Evolutionary conservation across 2,329 filamentous ascomycete genomes (phyloP).

Genomic region (Nakataea oryzae): DNA sequence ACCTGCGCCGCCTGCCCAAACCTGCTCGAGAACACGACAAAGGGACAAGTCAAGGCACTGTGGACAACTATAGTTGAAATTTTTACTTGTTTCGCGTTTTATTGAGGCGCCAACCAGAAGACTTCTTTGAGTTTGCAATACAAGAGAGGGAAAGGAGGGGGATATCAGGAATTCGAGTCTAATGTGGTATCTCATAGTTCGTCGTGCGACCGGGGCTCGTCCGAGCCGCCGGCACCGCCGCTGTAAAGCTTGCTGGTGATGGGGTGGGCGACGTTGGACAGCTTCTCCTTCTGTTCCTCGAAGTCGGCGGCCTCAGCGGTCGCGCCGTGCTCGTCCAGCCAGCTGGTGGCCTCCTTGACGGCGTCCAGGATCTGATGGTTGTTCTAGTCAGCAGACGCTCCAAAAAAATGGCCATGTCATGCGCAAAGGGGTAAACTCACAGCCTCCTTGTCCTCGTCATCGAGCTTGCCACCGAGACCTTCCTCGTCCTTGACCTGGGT

Average conservation of each 20-base stretch:
- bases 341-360: constrained; percentile 93
- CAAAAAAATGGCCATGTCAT: neutral
- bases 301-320: constrained; percentile 87
- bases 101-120: neutral
- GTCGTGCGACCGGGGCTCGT: constrained; percentile 61
- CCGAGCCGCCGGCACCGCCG: constrained; percentile 54
- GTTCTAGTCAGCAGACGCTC: constrained; percentile 21
- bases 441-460: constrained; percentile 96
- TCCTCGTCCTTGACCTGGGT: constrained; percentile 98
- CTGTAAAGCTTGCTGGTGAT: constrained; percentile 97
- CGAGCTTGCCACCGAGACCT: constrained; percentile 95
- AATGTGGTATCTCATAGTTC: constrained; percentile 52
- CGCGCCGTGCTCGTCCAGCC: constrained; percentile 90
- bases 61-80: neutral
- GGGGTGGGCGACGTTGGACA: constrained; percentile 91
- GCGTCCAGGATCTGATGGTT: constrained; percentile 65
- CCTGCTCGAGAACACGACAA: neutral
- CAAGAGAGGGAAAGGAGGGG: neutral
- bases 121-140: neutral
- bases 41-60: neutral
- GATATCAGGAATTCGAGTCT: neutral
- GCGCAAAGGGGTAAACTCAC: constrained; percentile 35
- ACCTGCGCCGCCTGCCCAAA: neutral
- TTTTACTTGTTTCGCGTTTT: neutral
- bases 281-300: constrained; percentile 99